phyloP scores from a whole-genome alignment of 257 asterid genomes.

The Solanum etuberosum region DNA sequence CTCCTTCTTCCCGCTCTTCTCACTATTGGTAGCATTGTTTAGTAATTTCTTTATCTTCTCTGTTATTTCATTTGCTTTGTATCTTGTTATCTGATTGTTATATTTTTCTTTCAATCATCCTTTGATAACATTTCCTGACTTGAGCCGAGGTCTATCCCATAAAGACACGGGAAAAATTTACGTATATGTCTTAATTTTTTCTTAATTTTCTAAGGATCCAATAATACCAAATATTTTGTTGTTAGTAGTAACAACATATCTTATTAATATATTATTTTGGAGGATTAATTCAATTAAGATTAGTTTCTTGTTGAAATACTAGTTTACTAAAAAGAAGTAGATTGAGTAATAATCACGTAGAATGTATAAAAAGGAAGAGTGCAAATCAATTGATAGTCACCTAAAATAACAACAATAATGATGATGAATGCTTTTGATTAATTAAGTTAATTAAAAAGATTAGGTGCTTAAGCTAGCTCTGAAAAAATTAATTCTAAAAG shows the following conservation, averaged over 20 bases:
- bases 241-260: background rate
- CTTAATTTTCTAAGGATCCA: too few species aligned
- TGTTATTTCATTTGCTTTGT: background rate
- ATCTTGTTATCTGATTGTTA: background rate
- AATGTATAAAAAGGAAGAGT: background rate
- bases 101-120: background rate
- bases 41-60: background rate
- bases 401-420: background rate
- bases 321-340: background rate
- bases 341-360: background rate
- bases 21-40: background rate
- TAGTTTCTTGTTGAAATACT: background rate
- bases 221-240: background rate
- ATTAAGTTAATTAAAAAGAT: background rate
- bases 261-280: background rate
- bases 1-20: background rate
- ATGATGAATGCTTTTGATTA: background rate
- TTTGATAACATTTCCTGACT: background rate
- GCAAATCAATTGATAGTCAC: background rate
- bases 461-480: background rate
- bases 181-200: background rate
- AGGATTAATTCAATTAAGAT: background rate
- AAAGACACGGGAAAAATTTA: background rate
- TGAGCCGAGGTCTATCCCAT: background rate
- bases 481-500: background rate